Conservation (phyloP, 2,329 filamentous ascomycete genomes). For the Aspergillus novofumigatus region DNA sequence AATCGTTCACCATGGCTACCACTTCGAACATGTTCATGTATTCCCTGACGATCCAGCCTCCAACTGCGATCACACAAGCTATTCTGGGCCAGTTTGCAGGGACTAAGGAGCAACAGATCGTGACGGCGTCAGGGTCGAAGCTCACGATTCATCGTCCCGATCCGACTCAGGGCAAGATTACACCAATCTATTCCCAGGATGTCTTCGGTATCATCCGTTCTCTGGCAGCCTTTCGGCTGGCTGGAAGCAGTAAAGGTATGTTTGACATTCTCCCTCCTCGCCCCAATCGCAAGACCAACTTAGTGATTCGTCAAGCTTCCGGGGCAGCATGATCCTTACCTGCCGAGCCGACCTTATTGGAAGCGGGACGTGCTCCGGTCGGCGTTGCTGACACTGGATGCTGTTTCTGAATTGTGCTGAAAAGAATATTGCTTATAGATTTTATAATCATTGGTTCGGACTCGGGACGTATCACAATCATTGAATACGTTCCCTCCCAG, state of each 20-base stretch:
- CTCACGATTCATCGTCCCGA: slow-evolving; percentile 85
- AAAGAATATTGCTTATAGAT: slow-evolving; percentile 57
- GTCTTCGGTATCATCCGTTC: slow-evolving; percentile 93
- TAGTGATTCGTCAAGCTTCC: slow-evolving; percentile 68
- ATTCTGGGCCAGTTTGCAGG: slow-evolving; percentile 93
- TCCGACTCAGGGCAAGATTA: slow-evolving; percentile 77
- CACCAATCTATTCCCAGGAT: slow-evolving; percentile 83
- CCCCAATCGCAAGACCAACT: slow-evolving; percentile 46
- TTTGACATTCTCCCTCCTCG: slow-evolving; percentile 15
- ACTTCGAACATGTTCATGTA: slow-evolving; percentile 99
- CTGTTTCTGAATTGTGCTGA: slow-evolving; percentile 39
- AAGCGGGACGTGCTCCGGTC: slow-evolving; percentile 32
- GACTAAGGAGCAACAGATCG: slow-evolving; percentile 95
- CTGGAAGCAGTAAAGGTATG: slow-evolving; percentile 95
- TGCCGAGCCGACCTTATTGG: slow-evolving; percentile 26
- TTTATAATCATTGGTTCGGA: slow-evolving; percentile 94
- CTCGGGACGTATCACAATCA: slow-evolving; percentile 87
- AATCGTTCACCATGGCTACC: slow-evolving; percentile 71
- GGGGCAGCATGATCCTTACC: slow-evolving; percentile 47
- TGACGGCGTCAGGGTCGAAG: slow-evolving; percentile 86
- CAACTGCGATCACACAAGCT: slow-evolving; percentile 83
- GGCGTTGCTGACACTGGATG: slow-evolving; percentile 29
- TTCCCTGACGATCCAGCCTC: slow-evolving; percentile 89
- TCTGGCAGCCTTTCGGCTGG: slow-evolving; percentile 82
- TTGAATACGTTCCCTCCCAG: slow-evolving; percentile 83